Base-by-base conservation (phyloP, 495 filamentous ascomycete genomes). In the Neurospora sp. region DNA sequence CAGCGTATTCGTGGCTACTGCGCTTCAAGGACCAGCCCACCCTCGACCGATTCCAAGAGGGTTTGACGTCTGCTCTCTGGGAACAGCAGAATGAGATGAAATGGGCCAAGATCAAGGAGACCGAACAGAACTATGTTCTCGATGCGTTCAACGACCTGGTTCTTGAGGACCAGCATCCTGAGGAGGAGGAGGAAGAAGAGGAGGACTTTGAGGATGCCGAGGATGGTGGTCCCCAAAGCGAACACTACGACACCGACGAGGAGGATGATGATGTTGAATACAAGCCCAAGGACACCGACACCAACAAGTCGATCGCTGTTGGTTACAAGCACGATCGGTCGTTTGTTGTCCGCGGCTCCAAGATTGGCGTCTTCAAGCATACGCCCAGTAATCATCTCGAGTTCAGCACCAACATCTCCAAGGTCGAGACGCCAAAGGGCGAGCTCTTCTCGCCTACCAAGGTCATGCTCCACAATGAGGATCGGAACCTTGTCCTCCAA, bases 361-460 rank as follows among this genome's bases (percentile, higher is more conserved):
- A 97, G 86, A 99, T 99, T 79, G 96, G 96, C 70, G 96, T 98
- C 39, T 99, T 99, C 88, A 98, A 97, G 83, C 96, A 98, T 76
- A 98, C 93, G 0, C 85, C 89, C 12, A 91, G 97, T 82, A 96
- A 98, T 79, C 90, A 95, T 70, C 87, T 99, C 39, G 92, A 98
- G 81, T 98, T 98, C 81, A 92, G 92, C n/a, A 99, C 96, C 27
- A 98, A 92, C 75, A 99, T 99, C 74, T 97, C 92, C 68, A 97
- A 97, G 81, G 93, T 99, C 48, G 89, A 94, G 77, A 97, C 95
- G 3, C 92, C 96, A 1, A 87, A 89, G 22, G 96, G 96, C 76
- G 91, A 91, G 78, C 84, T 93, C 1, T 98, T 99, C 85, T 94
- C 90, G 73, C 96, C 96, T 10, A 96, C 91, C 85, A 99, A 99